Evolutionary conservation across 2,329 filamentous ascomycete genomes (phyloP), one percentile per base, ranked within the genome.

Genomic region (Paecilomyces niveus): DNA sequence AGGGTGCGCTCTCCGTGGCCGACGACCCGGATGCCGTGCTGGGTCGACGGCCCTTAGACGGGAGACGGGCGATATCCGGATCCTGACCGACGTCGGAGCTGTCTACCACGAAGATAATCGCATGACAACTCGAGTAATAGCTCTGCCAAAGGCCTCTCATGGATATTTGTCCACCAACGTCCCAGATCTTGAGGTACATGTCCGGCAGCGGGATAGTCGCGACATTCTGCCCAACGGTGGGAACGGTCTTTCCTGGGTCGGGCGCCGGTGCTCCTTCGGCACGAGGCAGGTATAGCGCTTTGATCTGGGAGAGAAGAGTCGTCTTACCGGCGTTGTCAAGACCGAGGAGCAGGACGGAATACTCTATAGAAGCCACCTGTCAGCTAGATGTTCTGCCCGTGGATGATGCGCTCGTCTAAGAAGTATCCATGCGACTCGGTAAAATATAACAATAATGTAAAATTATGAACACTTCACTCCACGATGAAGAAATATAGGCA

Each of bases 281-380:
- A 56, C 71, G 71, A 21, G 63, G 74, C 54, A 75, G 74, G 81
- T 91, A 96, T 71, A 95, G 83, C 57, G 91, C 85, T 78, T 96
- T 97, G 75, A 97, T 91, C 75, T 97, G 92, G 72, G 95, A 91
- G 76, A 97, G 92, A 72, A 97, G 92, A 26, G 94, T 97, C 49
- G 94, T 97, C 81, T 97, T 97, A 75, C 94, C 94, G 61, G 94
- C 94, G 73, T 97, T 97, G 81, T 97, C 94, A 71, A 97, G 89
- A 63, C 94, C 94, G 68, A 97, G 89, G 65, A 97, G 88, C 71
- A 97, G 90, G 70, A 97, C 90, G 22, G 93, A 97, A 81, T 97
- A 97, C 80, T 97, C 93, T 94, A 70, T 35, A 39, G 31, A 53
- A 45, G 45, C 39, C 18, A 50, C 53, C 63, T 50, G 57, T 50